phyloP scores from a whole-genome alignment of 768 basidiomycete species.

The Naganishia friedmannii region DNA sequence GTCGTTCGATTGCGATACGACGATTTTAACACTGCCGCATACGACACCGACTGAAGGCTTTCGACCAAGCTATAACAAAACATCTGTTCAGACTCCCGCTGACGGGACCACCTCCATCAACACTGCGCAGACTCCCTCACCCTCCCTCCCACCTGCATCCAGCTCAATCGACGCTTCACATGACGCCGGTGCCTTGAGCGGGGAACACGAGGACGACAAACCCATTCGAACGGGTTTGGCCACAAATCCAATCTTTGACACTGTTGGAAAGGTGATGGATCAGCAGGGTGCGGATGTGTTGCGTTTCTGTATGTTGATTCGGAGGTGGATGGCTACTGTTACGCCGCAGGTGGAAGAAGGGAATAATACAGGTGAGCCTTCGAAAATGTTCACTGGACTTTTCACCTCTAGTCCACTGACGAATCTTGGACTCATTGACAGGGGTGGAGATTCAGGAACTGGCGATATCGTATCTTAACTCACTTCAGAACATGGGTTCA shows the following conservation, averaged over 20 bases:
- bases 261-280: constrained; percentile 23
- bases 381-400: no score
- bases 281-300: constrained; percentile 25
- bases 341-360: constrained; percentile 29
- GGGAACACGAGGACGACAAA: constrained; percentile 26
- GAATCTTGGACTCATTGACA: neutral
- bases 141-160: constrained; percentile 18
- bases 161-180: constrained; percentile 27
- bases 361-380: constrained; percentile 27
- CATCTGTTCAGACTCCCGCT: constrained; percentile 18
- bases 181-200: neutral
- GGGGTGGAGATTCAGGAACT: constrained; percentile 32
- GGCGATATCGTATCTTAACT: constrained; percentile 21
- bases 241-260: constrained; percentile 20
- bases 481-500: constrained; percentile 27
- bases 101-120: neutral
- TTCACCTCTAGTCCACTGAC: neutral
- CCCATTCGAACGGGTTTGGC: constrained; percentile 20
- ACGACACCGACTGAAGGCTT: constrained; percentile 15
- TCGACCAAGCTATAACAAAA: neutral
- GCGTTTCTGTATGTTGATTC: constrained; percentile 20
- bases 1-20: constrained; percentile 1
- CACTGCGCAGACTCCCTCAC: neutral
- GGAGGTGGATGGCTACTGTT: constrained; percentile 26
- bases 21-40: constrained; percentile 7